Conservation (phyloP, 2,329 filamentous ascomycete genomes). For the Cryphonectria carpinicola region DNA sequence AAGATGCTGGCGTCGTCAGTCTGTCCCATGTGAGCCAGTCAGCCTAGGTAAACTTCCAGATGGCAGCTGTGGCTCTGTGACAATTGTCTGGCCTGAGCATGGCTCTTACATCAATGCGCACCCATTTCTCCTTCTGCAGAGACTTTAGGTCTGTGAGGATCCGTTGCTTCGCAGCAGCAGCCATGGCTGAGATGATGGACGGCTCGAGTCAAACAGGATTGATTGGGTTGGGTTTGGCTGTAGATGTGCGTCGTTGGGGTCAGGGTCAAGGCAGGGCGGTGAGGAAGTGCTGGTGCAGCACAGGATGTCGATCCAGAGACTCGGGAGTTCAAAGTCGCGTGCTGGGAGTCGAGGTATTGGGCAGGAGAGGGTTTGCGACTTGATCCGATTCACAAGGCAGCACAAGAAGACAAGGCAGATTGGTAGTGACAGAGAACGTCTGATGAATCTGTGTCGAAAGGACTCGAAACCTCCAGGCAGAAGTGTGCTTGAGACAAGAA, state of each 20-base stretch:
- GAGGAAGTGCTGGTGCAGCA: neutral
- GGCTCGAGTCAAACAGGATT: neutral
- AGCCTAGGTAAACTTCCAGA: neutral
- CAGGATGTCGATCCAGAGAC: neutral
- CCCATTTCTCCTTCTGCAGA: constrained; percentile 89
- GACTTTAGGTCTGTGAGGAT: constrained; percentile 87
- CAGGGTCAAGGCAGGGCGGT: neutral
- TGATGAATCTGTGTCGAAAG: neutral
- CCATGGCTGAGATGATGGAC: constrained; percentile 41
- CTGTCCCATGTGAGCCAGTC: constrained; percentile 45
- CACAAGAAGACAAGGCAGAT: constrained; percentile 2
- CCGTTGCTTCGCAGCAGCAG: constrained; percentile 67
- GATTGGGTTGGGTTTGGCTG: neutral
- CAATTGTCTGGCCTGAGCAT: neutral
- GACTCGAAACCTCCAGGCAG: neutral
- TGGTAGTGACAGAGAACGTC: neutral
- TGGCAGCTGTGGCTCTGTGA: constrained; percentile 10
- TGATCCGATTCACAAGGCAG: neutral
- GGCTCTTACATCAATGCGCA: constrained; percentile 75
- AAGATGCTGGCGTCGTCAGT: constrained; percentile 82
- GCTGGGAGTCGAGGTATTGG: neutral
- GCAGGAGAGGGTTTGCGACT: neutral
- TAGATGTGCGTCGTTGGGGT: too few species aligned
- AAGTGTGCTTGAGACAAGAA: neutral
- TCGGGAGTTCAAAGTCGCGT: neutral